Percentiles rank a stretch among this genome's conserved stretches.
These are phyloP conservation scores for Crinitomyces ghanaensis DNA, from an alignment of 805 yeast genomes.

Conservation along the genomic window DNA sequence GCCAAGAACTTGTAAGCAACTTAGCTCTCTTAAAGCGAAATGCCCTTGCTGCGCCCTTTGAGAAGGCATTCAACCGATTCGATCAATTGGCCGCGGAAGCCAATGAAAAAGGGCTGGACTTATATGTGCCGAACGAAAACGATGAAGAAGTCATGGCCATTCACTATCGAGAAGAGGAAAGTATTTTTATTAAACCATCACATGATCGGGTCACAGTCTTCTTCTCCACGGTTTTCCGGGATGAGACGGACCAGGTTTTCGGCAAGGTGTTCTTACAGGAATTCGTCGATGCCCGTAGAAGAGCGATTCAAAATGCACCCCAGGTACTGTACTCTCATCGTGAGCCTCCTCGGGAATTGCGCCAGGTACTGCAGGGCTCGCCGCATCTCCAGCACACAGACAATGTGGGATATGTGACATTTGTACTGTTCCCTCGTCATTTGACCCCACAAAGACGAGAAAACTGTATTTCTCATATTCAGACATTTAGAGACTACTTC, in stretches of 20 bases:
- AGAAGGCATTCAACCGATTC: conserved; percentile 71
- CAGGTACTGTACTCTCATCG: conserved; percentile 85
- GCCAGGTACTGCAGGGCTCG: conserved; percentile 29
- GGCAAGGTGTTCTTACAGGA: conserved; percentile 37
- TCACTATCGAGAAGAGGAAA: conserved; percentile 86
- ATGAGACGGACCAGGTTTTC: conserved; percentile 76
- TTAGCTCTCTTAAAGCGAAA: conserved; percentile 73
- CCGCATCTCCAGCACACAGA: too few relatives aligned
- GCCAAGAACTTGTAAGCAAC: conserved; percentile 43
- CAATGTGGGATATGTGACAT: conserved; percentile 48
- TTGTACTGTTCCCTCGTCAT: conserved; percentile 40
- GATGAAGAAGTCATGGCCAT: conserved; percentile 54
- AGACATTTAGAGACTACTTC: conserved; percentile 89
- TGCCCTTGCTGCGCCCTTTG: conserved; percentile 87
- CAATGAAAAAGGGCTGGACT: conserved; percentile 27
- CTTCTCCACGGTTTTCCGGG: conserved; percentile 88
- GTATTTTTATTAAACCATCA: conserved; percentile 81
- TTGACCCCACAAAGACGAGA: conserved; percentile 65
- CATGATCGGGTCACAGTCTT: conserved; percentile 95
- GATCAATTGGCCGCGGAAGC: conserved; percentile 41
- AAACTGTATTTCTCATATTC: conserved; percentile 82
- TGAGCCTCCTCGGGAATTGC: conserved; percentile 87
- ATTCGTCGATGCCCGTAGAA: conserved; percentile 89
- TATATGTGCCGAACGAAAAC: conserved; percentile 31
- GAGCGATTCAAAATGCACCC: conserved; percentile 95